A percentile compares a stretch with the other conserved stretches of the same genome.
Evolutionary conservation across 2,329 filamentous ascomycete genomes (phyloP).

Genomic region (Ciborinia camelliae): DNA sequence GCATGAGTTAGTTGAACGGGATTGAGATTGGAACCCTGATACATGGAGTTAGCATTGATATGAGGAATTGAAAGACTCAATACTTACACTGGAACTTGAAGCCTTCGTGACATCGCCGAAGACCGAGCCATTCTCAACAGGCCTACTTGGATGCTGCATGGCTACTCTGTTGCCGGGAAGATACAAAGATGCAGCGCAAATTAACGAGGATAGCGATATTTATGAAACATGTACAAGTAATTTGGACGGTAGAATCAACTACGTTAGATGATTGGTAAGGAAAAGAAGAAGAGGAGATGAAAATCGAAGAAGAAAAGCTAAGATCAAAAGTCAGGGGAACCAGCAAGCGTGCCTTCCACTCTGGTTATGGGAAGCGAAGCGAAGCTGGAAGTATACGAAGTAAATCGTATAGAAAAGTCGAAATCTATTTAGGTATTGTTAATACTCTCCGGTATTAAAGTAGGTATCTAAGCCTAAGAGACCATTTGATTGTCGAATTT

Average conservation of each 20-base stretch:
- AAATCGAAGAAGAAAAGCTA: background rate
- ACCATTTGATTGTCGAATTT: too few species aligned
- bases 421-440: too few species aligned
- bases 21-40: background rate
- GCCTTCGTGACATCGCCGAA: background rate
- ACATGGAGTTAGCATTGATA: background rate
- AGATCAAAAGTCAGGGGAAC: background rate
- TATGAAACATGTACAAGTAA: background rate
- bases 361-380: background rate
- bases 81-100: background rate
- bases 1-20: background rate
- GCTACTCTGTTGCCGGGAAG: background rate
- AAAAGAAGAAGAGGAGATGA: background rate
- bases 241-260: too few species aligned
- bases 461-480: too few species aligned
- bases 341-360: background rate
- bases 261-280: background rate
- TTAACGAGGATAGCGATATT: background rate
- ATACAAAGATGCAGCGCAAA: background rate
- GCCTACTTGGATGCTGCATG: background rate
- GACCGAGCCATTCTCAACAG: background rate
- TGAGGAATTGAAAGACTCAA: background rate
- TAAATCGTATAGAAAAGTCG: too few species aligned
- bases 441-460: too few species aligned
- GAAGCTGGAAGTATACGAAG: too few species aligned